Evolutionary conservation across 116 monocot species (phyloP), one percentile per base, ranked within the genome.

Genomic region (Posidonia oceanica): DNA sequence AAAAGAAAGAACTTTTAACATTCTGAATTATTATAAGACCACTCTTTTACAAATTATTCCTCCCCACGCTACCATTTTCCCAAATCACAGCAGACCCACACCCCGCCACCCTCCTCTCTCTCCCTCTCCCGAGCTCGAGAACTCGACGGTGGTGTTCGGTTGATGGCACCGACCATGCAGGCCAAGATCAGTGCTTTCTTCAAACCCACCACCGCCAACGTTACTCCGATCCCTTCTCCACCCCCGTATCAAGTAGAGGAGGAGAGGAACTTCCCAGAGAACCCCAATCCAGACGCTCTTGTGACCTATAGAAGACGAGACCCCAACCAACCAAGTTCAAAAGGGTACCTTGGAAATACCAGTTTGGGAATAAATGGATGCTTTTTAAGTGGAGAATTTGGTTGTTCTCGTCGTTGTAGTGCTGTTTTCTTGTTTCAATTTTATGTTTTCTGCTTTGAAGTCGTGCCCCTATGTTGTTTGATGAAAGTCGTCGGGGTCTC

Each of bases 131-230:
- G 44, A 0, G 7, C 0, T 44, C 44, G 0, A 44, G 44, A 6
- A 4, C 7, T 44, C 8, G 7, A 15, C 29, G 36, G 4, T 14
- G 4, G 61, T 14, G 36, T 36, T 23, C 36, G 29, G 29, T 29
- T 29, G 8, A 36, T 36, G n/a, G n/a, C 36, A 7, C 7, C 48
- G 42, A 69, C 15, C 18, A 61, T 71, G 59, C 71, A 71, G 59
- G 5, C 42, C 10, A 71, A 61, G 61, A 75, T 75, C 68, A 42
- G 22, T 29, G 38, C 66, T 23, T 66, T 75, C 22, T 59, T 68
- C 75, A 67, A 67, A 17, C 58, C 66, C 20, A 58, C 14, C 21
- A 68, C 44, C 23, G 18, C 54, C 53, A 11, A 29, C 16, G 36
- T 41, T 21, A 18, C 21, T 21, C 29, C 14, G 5, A 14, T 15